phyloP scores from a whole-genome alignment of 1,284 basidiomycete species.

The Phenoliferia sp. region DNA sequence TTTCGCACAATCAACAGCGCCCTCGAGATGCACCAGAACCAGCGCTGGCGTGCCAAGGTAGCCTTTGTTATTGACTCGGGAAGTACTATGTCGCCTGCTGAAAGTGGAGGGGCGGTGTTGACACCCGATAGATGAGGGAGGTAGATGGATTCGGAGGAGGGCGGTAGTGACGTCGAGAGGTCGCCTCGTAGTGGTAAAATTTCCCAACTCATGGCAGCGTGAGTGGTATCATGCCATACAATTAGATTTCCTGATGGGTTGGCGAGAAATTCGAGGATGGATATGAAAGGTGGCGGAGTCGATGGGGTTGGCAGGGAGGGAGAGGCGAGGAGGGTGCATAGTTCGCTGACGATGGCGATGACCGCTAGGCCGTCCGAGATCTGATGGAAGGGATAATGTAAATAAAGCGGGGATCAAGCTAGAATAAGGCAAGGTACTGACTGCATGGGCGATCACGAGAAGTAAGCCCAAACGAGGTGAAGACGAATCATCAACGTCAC shows the following conservation, averaged over 20 bases:
- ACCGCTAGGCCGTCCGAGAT: slow-evolving; percentile 27
- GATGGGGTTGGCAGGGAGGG: background rate
- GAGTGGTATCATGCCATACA: background rate
- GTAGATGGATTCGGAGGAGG: slow-evolving; percentile 15
- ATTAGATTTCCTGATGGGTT: rapidly evolving
- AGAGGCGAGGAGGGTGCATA: slow-evolving; percentile 7
- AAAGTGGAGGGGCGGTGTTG: background rate
- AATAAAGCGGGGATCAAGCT: background rate
- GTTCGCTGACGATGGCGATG: slow-evolving; percentile 13
- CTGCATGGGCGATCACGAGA: slow-evolving; percentile 24
- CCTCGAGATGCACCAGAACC: slow-evolving; percentile 24
- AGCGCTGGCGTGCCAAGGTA: slow-evolving; percentile 4
- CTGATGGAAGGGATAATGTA: slow-evolving; percentile 3
- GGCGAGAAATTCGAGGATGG: background rate
- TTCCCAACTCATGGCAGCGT: background rate
- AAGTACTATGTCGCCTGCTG: too few species aligned
- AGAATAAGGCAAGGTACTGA: background rate
- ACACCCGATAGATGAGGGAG: background rate
- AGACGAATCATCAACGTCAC: background rate
- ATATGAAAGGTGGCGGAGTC: background rate
- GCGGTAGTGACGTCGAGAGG: slow-evolving; percentile 2
- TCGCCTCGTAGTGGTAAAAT: background rate
- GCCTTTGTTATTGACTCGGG: too few species aligned
- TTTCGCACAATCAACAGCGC: background rate
- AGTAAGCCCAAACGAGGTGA: slow-evolving; percentile 5